Conservation (phyloP, 108 stramenopile genomes). For the Nitzschia palea region DNA sequence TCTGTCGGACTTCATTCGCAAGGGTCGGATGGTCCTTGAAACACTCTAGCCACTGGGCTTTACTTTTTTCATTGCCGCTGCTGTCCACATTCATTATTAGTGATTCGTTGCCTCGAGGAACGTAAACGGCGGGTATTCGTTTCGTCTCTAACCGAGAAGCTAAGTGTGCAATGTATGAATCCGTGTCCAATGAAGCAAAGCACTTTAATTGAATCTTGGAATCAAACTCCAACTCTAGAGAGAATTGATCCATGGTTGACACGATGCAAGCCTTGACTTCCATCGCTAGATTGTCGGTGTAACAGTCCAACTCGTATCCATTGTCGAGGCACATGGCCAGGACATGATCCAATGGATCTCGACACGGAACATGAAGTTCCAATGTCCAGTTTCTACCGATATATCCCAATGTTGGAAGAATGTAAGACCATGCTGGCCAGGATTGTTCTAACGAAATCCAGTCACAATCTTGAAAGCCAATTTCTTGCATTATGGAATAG, state of each 20-base stretch:
- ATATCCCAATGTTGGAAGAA: not conserved
- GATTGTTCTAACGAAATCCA: constrained; percentile 26
- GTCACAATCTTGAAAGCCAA: constrained; percentile 42
- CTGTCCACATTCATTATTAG: not conserved
- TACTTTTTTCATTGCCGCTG: no score
- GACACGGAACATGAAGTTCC: constrained; percentile 48
- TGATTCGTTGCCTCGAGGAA: not conserved
- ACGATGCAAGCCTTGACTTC: not conserved
- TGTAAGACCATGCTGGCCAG: not conserved
- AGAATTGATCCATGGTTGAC: not conserved
- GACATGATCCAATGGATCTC: constrained; percentile 39
- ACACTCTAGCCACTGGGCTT: not conserved
- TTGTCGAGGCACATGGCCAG: constrained; percentile 37
- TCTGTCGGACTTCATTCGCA: not conserved
- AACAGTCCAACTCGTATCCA: constrained; percentile 11
- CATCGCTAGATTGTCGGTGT: not conserved
- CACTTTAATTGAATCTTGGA: not conserved
- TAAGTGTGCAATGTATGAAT: not conserved
- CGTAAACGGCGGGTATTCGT: not conserved
- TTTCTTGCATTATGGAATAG: constrained; percentile 7
- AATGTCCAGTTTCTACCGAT: not conserved
- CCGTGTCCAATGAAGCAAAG: not conserved
- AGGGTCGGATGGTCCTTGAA: not conserved
- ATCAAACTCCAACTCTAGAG: not conserved
- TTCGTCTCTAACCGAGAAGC: not conserved